Evolutionary conservation across 2,329 filamentous ascomycete genomes (phyloP).

Genomic region (Claviceps purpurea): DNA sequence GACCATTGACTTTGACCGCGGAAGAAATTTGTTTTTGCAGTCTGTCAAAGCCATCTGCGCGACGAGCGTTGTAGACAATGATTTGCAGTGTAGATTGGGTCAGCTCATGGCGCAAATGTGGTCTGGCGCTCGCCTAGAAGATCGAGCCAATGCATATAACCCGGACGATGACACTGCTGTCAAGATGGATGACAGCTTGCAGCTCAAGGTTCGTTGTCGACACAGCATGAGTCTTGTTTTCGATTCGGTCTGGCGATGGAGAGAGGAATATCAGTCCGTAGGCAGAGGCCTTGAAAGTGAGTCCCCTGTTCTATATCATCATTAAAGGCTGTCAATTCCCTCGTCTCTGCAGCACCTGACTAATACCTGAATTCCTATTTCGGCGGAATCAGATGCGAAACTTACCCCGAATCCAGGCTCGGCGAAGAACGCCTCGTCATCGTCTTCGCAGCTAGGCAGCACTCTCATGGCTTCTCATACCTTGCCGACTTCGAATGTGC

Average conservation of each 20-base stretch:
- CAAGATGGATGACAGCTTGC: slow-evolving; percentile 54
- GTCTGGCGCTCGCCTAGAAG: slow-evolving; percentile 51
- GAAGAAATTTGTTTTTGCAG: slow-evolving; percentile 54
- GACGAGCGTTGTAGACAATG: slow-evolving; percentile 64
- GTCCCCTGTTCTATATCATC: slow-evolving; percentile 14
- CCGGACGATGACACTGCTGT: slow-evolving; percentile 35
- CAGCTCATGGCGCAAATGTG: slow-evolving; percentile 83
- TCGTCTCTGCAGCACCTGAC: too few species aligned
- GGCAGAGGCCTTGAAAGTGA: slow-evolving; percentile 60
- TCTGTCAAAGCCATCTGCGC: slow-evolving; percentile 58
- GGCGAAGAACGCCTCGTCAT: slow-evolving; percentile 56
- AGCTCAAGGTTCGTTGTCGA: slow-evolving; percentile 69
- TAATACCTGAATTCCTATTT: too few species aligned
- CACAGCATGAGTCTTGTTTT: slow-evolving; percentile 80
- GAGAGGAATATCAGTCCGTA: slow-evolving; percentile 62
- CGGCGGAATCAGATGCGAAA: slow-evolving; percentile 45
- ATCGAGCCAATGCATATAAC: slow-evolving; percentile 31
- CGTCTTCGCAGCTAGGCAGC: slow-evolving; percentile 50
- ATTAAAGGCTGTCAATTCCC: background rate
- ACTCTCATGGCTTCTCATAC: slow-evolving; percentile 36
- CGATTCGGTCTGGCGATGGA: slow-evolving; percentile 76
- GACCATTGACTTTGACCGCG: slow-evolving; percentile 56
- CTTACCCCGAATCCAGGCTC: slow-evolving; percentile 80
- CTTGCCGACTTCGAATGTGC: slow-evolving; percentile 29
- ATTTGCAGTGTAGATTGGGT: slow-evolving; percentile 64